Evolutionary conservation across 257 asterid genomes (phyloP), one percentile per base, ranked within the genome.

Genomic region (Ophiorrhiza pumila): DNA sequence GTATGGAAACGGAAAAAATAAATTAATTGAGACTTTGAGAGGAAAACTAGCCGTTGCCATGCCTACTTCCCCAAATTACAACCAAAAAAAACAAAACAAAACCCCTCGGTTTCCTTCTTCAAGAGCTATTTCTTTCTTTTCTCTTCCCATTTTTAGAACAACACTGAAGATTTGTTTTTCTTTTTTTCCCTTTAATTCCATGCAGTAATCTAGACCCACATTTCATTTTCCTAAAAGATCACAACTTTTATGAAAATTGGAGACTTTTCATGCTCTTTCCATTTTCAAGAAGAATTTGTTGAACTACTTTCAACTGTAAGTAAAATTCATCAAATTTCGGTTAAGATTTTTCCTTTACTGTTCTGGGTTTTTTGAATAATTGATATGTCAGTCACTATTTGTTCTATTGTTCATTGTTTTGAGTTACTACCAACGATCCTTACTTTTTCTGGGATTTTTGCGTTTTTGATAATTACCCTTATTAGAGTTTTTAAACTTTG

Each of bases 11-110:
- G 67, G 80, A 68, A 64, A 60, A 58, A 65, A 29, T 5, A 15
- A 27, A 78, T 71, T 81, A 71, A 62, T 15, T 62, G 22, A 37
- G n/a, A n/a, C n/a, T n/a, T n/a, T n/a, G n/a, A 15, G 49, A 35
- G 43, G 29, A 14, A 56, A 41, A 79, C 79, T 88, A 86, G 92
- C 91, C 95, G 92, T 89, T 86, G 69, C 61, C 71, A 58, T 68
- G 72, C 68, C 65, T 65, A 17, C 22, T 49, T 42, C 53, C 22
- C 55, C 12, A 34, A 45, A 46, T 43, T 59, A 72, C 14, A 53
- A 62, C 68, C 61, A 27, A 63, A 42, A 57, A 17, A 32, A 45
- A 65, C 63, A 14, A 47, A 35, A 41, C 69, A 47, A 27, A 66
- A 68, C 49, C 68, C 55, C 23, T 17, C 31, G 41, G 50, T 58